Evolutionary conservation across 495 filamentous ascomycete genomes (phyloP).

Genomic region (Aspergillus nanangensis): DNA sequence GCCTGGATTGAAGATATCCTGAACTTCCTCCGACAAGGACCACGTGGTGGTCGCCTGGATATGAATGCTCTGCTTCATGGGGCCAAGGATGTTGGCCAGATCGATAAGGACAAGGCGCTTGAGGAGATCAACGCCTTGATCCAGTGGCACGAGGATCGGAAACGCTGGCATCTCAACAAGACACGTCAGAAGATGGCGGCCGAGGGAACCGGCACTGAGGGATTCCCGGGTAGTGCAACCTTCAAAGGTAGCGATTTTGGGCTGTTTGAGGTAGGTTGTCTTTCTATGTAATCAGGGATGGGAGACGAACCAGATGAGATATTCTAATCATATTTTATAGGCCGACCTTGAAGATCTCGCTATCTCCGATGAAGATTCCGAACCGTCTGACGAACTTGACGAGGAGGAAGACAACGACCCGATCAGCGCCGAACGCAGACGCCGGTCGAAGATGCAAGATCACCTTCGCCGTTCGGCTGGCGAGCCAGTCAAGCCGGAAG

Average conservation of each 20-base stretch:
- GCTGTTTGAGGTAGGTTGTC: conserved; percentile 61
- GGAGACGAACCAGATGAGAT: too few relatives aligned
- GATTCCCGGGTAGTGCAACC: conserved; percentile 43
- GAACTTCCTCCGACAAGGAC: conserved; percentile 84
- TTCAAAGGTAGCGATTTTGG: conserved; percentile 85
- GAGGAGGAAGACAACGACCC: conserved; percentile 77
- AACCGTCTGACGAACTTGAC: conserved; percentile 61
- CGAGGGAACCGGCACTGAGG: conserved; percentile 51
- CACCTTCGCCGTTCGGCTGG: conserved; percentile 77
- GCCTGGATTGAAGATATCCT: conserved; percentile 96
- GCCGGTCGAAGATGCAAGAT: conserved; percentile 70
- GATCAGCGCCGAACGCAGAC: conserved; percentile 76
- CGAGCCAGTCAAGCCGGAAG: conserved; percentile 80
- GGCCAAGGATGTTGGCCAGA: conserved; percentile 57
- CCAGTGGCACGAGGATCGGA: conserved; percentile 88
- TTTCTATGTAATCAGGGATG: too few relatives aligned
- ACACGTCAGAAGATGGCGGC: conserved; percentile 98
- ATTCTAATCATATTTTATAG: conserved; percentile 26
- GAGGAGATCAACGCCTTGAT: conserved; percentile 80
- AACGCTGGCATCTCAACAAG: conserved; percentile 97
- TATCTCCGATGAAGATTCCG: conserved; percentile 67
- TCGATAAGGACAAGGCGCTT: conserved; percentile 70
- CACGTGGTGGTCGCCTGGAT: conserved; percentile 72
- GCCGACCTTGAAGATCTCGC: conserved; percentile 76
- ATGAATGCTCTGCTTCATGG: conserved; percentile 90